Percentiles rank a stretch among this genome's conserved stretches.
Conservation (phyloP, 2,329 filamentous ascomycete species). For the Raffaelea albimanens region DNA sequence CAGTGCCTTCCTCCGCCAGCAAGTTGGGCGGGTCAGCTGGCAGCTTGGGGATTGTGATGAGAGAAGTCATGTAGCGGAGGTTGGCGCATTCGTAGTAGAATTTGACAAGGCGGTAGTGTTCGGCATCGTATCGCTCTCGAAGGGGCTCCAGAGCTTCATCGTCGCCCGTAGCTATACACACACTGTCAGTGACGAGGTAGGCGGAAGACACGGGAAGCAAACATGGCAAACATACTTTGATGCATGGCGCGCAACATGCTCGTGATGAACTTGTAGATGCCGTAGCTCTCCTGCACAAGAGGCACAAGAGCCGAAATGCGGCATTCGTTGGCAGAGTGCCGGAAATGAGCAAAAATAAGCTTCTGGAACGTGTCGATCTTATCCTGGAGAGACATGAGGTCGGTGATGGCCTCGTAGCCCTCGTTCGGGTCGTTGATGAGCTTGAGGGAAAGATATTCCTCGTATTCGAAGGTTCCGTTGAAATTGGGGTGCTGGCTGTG, state of each 20-base stretch:
- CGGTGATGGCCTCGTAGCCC: constrained; percentile 91
- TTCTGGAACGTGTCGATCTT: constrained; percentile 99
- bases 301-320: constrained; percentile 89
- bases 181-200: no score
- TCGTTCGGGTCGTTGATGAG: constrained; percentile 98
- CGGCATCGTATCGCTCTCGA: constrained; percentile 81
- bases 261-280: constrained; percentile 98
- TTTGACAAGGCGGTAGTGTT: constrained; percentile 91
- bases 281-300: constrained; percentile 94
- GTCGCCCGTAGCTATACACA: constrained; percentile 59
- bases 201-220: constrained; percentile 5
- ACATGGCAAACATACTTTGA: constrained; percentile 52
- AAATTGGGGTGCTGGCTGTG: constrained; percentile 96
- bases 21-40: constrained; percentile 90
- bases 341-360: constrained; percentile 94
- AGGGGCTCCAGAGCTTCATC: constrained; percentile 86
- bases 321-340: constrained; percentile 85
- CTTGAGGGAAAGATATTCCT: constrained; percentile 97
- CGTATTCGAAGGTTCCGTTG: constrained; percentile 97
- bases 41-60: constrained; percentile 93
- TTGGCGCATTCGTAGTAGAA: constrained; percentile 99
- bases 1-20: constrained; percentile 72
- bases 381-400: constrained; percentile 93
- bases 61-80: constrained; percentile 85
- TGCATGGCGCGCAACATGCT: constrained; percentile 99